phyloP scores from a whole-genome alignment of 495 filamentous ascomycete species.

The Oidiodendron maius region DNA sequence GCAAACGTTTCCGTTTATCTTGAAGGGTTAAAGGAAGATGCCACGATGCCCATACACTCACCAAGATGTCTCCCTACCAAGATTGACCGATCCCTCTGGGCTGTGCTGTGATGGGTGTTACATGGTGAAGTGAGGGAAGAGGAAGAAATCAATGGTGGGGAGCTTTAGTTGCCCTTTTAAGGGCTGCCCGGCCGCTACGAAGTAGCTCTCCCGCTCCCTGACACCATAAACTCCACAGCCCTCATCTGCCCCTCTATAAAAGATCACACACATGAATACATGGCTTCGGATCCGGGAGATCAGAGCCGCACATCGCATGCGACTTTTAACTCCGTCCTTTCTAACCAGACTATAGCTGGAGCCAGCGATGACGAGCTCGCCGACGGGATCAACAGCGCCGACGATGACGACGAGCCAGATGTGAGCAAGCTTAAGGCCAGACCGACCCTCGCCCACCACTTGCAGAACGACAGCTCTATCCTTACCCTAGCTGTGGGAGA shows the following conservation, averaged over 20 bases:
- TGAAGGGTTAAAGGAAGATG: not conserved
- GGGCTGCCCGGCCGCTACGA: not conserved
- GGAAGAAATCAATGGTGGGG: not conserved
- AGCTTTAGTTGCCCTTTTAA: not conserved
- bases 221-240: not conserved
- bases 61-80: too few species aligned
- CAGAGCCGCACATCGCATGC: slow-evolving; percentile 5
- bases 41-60: not conserved
- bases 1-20: not conserved
- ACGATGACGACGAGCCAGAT: not conserved
- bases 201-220: not conserved
- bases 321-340: not conserved
- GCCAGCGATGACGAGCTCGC: slow-evolving; percentile 16
- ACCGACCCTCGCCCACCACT: slow-evolving; percentile 59
- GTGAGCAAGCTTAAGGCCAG: slow-evolving; percentile 12
- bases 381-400: slow-evolving; percentile 9
- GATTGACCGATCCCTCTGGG: too few species aligned
- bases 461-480: slow-evolving; percentile 67
- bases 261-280: not conserved
- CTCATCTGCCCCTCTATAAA: not conserved
- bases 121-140: not conserved
- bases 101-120: too few species aligned
- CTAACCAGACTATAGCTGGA: slow-evolving; percentile 12
- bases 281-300: slow-evolving; percentile 21
- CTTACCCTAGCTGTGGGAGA: slow-evolving; percentile 61